A percentile compares a stretch with the other conserved stretches of the same genome.
phyloP scores from a whole-genome alignment of 2,329 filamentous ascomycete genomes.

The Neonectria coccinea region DNA sequence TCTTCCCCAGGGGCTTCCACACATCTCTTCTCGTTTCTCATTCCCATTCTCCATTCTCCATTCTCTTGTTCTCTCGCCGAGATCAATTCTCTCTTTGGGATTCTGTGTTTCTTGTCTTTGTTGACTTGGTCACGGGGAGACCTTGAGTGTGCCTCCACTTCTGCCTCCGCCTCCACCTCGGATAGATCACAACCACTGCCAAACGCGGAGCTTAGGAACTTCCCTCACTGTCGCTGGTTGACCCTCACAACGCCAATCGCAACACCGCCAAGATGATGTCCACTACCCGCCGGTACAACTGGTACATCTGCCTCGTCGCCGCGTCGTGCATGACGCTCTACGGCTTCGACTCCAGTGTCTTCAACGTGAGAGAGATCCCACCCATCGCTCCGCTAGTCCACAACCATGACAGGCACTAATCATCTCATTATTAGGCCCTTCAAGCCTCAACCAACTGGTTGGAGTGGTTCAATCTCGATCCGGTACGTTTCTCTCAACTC shows the following conservation, averaged over 20 bases:
- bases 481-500: conserved; percentile 40
- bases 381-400: neutral
- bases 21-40: conserved; percentile 1
- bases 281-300: conserved; percentile 49
- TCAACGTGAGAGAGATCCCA: conserved; percentile 61
- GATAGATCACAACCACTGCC: neutral
- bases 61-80: conserved; percentile 5
- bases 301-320: conserved; percentile 75
- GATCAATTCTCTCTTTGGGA: neutral
- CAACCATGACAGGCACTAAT: conserved; percentile 12
- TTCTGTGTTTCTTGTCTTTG: neutral
- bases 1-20: conserved; percentile 16
- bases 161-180: neutral
- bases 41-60: conserved; percentile 8
- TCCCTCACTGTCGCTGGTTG: neutral
- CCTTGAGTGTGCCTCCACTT: neutral
- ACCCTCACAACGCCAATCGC: neutral
- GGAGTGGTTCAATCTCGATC: conserved; percentile 67
- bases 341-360: conserved; percentile 80
- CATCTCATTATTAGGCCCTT: conserved; percentile 54
- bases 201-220: neutral
- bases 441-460: conserved; percentile 77
- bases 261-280: conserved; percentile 50
- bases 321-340: conserved; percentile 82
- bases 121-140: neutral